Conservation (phyloP, 1,284 basidiomycete species). For the Moesziomyces globuligerus region DNA sequence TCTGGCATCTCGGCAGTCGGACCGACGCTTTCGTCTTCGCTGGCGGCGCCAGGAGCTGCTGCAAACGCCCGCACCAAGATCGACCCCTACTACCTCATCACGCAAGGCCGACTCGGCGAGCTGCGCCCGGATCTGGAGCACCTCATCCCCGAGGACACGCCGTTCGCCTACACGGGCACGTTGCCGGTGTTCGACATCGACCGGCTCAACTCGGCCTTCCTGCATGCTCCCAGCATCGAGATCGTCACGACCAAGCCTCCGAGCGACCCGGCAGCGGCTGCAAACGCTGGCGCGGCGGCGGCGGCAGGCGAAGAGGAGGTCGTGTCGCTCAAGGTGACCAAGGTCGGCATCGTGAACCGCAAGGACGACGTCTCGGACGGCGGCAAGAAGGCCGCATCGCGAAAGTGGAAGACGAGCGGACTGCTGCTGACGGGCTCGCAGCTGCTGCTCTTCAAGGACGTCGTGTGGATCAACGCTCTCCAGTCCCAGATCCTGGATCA, state of each 20-base stretch:
- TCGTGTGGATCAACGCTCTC: constrained; percentile 74
- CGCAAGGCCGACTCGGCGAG: constrained; percentile 76
- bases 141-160: constrained; percentile 53
- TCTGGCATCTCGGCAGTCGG: constrained; percentile 8
- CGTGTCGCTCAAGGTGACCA: constrained; percentile 78
- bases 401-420: constrained; percentile 90
- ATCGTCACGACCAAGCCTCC: constrained; percentile 46
- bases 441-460: constrained; percentile 89
- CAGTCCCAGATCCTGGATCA: constrained; percentile 71
- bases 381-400: constrained; percentile 78
- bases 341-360: constrained; percentile 81
- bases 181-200: constrained; percentile 37
- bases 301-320: constrained; percentile 31
- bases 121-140: constrained; percentile 70
- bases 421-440: constrained; percentile 89
- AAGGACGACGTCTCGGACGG: constrained; percentile 79
- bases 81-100: constrained; percentile 91
- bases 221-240: constrained; percentile 59
- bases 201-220: constrained; percentile 47
- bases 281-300: background rate
- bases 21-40: constrained; percentile 14
- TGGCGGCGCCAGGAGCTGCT: constrained; percentile 11
- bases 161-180: constrained; percentile 53
- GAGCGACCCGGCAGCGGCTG: constrained; percentile 15
- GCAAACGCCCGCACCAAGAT: constrained; percentile 73